phyloP scores from a whole-genome alignment of 2,329 filamentous ascomycete genomes.

The Colletotrichum lindemuthianum region DNA sequence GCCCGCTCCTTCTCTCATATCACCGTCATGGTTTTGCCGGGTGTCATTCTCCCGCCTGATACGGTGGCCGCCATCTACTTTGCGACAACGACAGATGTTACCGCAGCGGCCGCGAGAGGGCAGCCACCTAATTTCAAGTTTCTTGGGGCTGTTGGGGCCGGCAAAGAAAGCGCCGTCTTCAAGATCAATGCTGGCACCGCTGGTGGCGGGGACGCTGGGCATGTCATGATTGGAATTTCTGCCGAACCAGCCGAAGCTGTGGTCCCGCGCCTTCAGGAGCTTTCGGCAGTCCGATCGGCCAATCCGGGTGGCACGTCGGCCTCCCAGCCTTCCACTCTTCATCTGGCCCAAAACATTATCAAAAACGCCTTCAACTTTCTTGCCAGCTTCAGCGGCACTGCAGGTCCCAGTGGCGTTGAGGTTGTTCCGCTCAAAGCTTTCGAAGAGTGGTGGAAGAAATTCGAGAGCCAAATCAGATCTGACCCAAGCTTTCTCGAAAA shows the following conservation, averaged over 20 bases:
- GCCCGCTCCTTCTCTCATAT: constrained; percentile 77
- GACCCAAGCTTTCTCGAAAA: constrained; percentile 92
- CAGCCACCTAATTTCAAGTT: constrained; percentile 75
- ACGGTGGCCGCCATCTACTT: constrained; percentile 93
- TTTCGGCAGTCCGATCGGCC: constrained; percentile 56
- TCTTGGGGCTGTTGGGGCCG: constrained; percentile 87
- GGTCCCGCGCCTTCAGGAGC: constrained; percentile 71
- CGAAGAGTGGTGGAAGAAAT: constrained; percentile 98
- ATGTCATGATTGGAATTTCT: constrained; percentile 82
- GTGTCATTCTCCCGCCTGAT: constrained; percentile 74
- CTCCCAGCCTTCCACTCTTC: constrained; percentile 70
- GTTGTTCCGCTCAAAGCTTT: constrained; percentile 95
- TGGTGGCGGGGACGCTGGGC: constrained; percentile 45
- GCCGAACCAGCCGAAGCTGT: constrained; percentile 82
- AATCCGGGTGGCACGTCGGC: constrained; percentile 37
- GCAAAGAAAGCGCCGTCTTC: constrained; percentile 94
- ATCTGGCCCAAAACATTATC: constrained; percentile 92
- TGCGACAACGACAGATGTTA: constrained; percentile 60
- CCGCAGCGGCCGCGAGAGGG: constrained; percentile 51
- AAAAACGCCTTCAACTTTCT: constrained; percentile 98
- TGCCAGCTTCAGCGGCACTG: constrained; percentile 80
- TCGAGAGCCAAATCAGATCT: constrained; percentile 84
- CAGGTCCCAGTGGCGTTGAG: constrained; percentile 73
- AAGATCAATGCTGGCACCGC: constrained; percentile 63
- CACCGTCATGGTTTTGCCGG: constrained; percentile 88